Percentiles rank a stretch among this genome's conserved stretches.
Evolutionary conservation across 2,329 filamentous ascomycete species (phyloP).

Genomic region (Monosporascus sp.): DNA sequence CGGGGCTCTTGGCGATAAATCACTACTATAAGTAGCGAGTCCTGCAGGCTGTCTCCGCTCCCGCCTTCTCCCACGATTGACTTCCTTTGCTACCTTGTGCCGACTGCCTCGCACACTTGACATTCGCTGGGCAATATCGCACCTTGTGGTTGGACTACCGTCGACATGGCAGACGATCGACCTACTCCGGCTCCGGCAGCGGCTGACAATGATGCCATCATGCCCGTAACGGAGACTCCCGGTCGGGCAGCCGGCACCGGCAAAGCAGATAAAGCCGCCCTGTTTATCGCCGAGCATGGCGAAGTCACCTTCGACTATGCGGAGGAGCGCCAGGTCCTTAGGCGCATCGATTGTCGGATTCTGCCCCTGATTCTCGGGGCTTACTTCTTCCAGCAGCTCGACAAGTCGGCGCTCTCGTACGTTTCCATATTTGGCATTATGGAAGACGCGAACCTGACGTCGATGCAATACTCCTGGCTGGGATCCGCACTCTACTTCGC

Average conservation of each 20-base stretch:
- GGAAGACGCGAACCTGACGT: slow-evolving; percentile 41
- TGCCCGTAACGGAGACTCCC: slow-evolving; percentile 4
- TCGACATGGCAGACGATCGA: slow-evolving; percentile 12
- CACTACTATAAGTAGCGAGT: no score
- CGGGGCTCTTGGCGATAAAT: no score
- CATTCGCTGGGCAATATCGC: no score
- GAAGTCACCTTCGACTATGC: slow-evolving; percentile 40
- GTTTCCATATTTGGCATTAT: slow-evolving; percentile 45
- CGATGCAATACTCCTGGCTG: slow-evolving; percentile 51
- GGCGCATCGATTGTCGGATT: slow-evolving; percentile 43
- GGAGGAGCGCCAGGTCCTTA: slow-evolving; percentile 42
- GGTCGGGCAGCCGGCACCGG: slow-evolving; percentile 4
- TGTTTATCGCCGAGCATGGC: slow-evolving; percentile 37
- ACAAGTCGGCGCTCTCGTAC: slow-evolving; percentile 42
- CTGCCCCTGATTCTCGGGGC: slow-evolving; percentile 47
- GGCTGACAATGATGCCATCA: slow-evolving; percentile 16
- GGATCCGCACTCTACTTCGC: slow-evolving; percentile 57
- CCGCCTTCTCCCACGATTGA: no score
- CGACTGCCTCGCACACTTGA: no score
- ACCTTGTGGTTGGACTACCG: no score
- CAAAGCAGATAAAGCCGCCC: slow-evolving; percentile 36
- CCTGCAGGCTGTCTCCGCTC: no score
- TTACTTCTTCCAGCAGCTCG: slow-evolving; percentile 55
- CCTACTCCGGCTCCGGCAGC: slow-evolving; percentile 3
- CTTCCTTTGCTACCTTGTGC: no score